A percentile compares a stretch with the other conserved stretches of the same genome.
Evolutionary conservation across 768 basidiomycete genomes (phyloP).

Genomic region (Crassisporium funariophilum): DNA sequence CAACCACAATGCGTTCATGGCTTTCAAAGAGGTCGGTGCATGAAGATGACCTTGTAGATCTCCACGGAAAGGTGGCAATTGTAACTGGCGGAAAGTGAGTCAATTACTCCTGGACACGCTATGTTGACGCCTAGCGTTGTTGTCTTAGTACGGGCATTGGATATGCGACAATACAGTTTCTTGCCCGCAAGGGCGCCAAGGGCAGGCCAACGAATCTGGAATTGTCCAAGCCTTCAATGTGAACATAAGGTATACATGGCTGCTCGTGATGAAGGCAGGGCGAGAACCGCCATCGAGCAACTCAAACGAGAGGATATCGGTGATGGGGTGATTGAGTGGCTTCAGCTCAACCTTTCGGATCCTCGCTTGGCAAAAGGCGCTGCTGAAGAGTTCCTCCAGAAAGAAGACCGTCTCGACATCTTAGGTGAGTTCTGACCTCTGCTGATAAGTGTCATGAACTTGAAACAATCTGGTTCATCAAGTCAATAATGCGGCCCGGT

Average conservation of each 20-base stretch:
- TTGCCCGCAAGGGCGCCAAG: conserved; percentile 45
- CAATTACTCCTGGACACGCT: too few relatives aligned
- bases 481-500: conserved; percentile 27
- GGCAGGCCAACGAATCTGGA: conserved; percentile 22
- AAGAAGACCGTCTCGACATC: conserved; percentile 46
- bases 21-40: conserved; percentile 22
- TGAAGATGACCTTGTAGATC: conserved; percentile 44
- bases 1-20: too few relatives aligned
- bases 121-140: too few relatives aligned
- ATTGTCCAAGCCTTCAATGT: neutral
- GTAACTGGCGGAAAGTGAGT: conserved; percentile 53
- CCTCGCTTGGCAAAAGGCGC: conserved; percentile 33
- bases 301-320: conserved; percentile 34
- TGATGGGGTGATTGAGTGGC: conserved; percentile 35
- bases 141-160: conserved; percentile 42
- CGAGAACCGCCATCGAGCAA: conserved; percentile 22
- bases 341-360: conserved; percentile 42
- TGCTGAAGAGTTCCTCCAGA: conserved; percentile 38
- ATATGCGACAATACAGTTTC: conserved; percentile 36
- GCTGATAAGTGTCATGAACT: neutral
- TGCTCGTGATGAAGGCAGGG: conserved; percentile 20
- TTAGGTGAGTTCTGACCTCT: conserved; percentile 31
- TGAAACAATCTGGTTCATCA: neutral
- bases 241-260: conserved; percentile 19
- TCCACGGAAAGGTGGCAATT: conserved; percentile 46